Percentiles rank a stretch among this genome's conserved stretches.
phyloP scores from a whole-genome alignment of 2,329 filamentous ascomycete species.

The Sarocladium brachiariae region DNA sequence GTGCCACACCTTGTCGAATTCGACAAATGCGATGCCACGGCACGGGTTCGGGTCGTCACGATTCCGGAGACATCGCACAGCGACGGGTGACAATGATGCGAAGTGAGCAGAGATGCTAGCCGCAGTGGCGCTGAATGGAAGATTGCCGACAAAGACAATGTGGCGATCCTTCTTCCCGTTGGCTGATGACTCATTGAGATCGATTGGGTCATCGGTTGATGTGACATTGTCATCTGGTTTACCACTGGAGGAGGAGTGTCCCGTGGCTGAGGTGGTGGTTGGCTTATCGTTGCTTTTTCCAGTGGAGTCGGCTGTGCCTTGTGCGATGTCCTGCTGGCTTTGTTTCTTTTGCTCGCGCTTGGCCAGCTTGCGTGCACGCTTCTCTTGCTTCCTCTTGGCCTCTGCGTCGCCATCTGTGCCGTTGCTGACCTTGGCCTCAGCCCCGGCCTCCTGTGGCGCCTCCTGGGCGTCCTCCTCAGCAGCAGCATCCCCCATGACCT shows the following conservation, averaged over 20 bases:
- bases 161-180: constrained; percentile 20
- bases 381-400: constrained; percentile 19
- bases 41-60: constrained; percentile 53
- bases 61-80: constrained; percentile 62
- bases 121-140: constrained; percentile 75
- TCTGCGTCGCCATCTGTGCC: constrained; percentile 16
- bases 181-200: constrained; percentile 12
- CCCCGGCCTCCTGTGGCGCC: constrained; percentile 14
- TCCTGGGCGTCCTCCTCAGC: constrained; percentile 17
- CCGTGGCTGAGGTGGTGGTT: constrained; percentile 13
- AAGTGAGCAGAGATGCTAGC: constrained; percentile 70
- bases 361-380: constrained; percentile 22
- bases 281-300: constrained; percentile 12
- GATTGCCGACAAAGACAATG: constrained; percentile 56
- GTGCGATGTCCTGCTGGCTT: constrained; percentile 15
- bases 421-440: constrained; percentile 17
- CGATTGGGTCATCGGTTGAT: constrained; percentile 11
- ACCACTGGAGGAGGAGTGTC: constrained; percentile 25
- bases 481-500: constrained; percentile 20
- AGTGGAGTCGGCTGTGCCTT: constrained; percentile 25
- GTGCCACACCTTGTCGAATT: constrained; percentile 78
- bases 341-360: constrained; percentile 19
- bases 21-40: constrained; percentile 78
- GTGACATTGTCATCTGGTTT: constrained; percentile 1
- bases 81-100: constrained; percentile 49